These are phyloP conservation scores for Apophysomyces variabilis DNA, from an alignment of 371 early-diverging fungal species.

Conservation along the genomic window DNA sequence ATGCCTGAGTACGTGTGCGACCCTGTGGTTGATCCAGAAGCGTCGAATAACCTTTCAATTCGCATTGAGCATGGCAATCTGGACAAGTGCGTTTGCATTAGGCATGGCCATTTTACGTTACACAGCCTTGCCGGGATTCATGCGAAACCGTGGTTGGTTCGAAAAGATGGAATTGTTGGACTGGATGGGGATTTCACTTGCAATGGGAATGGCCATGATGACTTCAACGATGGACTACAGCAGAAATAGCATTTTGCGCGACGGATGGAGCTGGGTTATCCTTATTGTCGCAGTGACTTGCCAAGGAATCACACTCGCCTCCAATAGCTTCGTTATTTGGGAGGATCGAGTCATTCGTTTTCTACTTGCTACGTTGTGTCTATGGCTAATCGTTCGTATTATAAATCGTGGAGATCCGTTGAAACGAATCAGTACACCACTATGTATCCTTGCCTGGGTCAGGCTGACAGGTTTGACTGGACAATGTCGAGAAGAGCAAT, in stretches of 20 bases:
- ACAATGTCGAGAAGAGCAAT: slow-evolving; percentile 90
- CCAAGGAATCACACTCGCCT: slow-evolving; percentile 72
- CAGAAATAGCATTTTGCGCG: not conserved
- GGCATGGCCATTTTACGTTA: not conserved
- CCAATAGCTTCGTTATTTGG: slow-evolving; percentile 88
- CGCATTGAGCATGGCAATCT: no score
- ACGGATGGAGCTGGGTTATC: slow-evolving; percentile 15
- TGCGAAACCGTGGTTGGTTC: slow-evolving; percentile 33
- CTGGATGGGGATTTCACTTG: slow-evolving; percentile 34
- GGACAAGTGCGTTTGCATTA: not conserved
- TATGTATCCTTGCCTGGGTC: slow-evolving; percentile 55
- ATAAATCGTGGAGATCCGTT: not conserved
- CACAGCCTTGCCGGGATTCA: not conserved
- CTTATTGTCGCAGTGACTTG: slow-evolving; percentile 38
- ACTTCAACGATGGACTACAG: not conserved
- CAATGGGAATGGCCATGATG: not conserved
- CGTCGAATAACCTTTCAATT: not conserved
- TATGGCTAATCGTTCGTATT: slow-evolving; percentile 27
- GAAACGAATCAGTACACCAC: slow-evolving; percentile 23
- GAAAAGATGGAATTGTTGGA: slow-evolving; percentile 42
- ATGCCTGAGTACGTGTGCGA: slow-evolving; percentile 20
- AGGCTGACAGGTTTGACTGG: slow-evolving; percentile 68
- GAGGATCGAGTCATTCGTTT: slow-evolving; percentile 79
- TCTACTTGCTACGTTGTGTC: slow-evolving; percentile 37
- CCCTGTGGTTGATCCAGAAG: slow-evolving; percentile 16